Evolutionary conservation across 1,284 basidiomycete genomes (phyloP).

Genomic region (Pterulicium gracile): DNA sequence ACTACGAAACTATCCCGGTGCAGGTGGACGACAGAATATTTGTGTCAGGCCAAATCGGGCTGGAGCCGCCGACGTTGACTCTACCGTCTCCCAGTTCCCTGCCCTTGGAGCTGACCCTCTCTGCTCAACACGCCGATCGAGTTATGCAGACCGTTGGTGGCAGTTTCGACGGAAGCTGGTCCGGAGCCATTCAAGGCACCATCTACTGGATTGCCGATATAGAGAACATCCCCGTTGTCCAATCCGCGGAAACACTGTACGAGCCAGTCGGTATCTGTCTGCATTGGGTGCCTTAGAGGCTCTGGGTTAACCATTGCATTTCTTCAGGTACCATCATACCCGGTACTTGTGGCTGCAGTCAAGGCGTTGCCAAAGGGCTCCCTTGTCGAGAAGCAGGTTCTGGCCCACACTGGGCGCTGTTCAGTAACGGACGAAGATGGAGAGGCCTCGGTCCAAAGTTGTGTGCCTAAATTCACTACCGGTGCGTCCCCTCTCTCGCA

Average conservation of each 20-base stretch:
- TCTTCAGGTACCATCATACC: not conserved
- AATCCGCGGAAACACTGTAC: conserved; percentile 27
- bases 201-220: conserved; percentile 54
- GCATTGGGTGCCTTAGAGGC: not conserved
- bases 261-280: conserved; percentile 13
- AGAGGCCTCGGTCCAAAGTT: not conserved
- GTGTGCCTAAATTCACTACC: not conserved
- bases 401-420: conserved; percentile 55
- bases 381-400: conserved; percentile 59
- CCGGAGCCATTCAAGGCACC: conserved; percentile 46
- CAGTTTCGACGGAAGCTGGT: conserved; percentile 49
- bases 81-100: conserved; percentile 55
- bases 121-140: conserved; percentile 73
- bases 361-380: conserved; percentile 72
- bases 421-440: conserved; percentile 33
- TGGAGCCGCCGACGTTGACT: conserved; percentile 66
- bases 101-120: conserved; percentile 58
- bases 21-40: conserved; percentile 70
- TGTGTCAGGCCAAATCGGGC: conserved; percentile 92
- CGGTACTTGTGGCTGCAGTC: conserved; percentile 52
- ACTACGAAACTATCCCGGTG: conserved; percentile 2
- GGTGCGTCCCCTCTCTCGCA: too few relatives aligned
- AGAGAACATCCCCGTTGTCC: conserved; percentile 30
- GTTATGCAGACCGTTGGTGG: conserved; percentile 50
- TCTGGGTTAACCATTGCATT: not conserved